Base-by-base conservation (phyloP, 2,329 filamentous ascomycete species). In the Diaporthe batatas region DNA sequence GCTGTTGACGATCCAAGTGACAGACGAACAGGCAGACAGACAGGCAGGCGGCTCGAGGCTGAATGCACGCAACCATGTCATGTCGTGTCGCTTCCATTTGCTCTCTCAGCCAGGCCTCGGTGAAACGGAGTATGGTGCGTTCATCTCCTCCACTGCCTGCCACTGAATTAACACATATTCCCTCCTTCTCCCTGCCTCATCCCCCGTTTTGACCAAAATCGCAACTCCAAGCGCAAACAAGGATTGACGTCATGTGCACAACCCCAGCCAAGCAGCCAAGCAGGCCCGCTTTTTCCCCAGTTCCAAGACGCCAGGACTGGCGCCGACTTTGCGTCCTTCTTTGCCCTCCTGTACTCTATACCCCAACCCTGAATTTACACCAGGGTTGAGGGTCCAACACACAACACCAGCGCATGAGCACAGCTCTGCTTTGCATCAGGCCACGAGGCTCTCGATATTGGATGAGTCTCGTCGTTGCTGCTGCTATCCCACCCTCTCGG, bases 1-100 rank as follows among this genome's bases (percentile, higher is more conserved):
- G 6, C 42, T 29, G 29, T 11, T 49, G 62, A 65, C 62, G 62
- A 65, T 65, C 44, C 62, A 39, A 51, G 3, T 51, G 62, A 65
- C 44, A 65, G 62, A n/a, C n/a, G n/a, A n/a, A n/a, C n/a, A n/a
- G n/a, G n/a, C n/a, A n/a, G n/a, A n/a, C n/a, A n/a, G n/a, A n/a
- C n/a, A n/a, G n/a, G n/a, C n/a, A n/a, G n/a, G n/a, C n/a, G n/a
- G n/a, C 8, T 53, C 44, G 62, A 67, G 62, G 47, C 44, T 53
- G 47, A 67, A 39, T 53, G 32, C n/a, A 14, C 11, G 12, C 59
- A 32, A 49, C 29, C 21, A 34, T 49, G 10, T 14, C 18, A 12
- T 42, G 11, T 42, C 6, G 42, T 34, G 16, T 5, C 23, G n/a
- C 16, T 11, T 44, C 23, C 2, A 23, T 10, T 23, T 42, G 39